Conservation (phyloP, 805 yeast genomes). For the Spathaspora boniae region DNA sequence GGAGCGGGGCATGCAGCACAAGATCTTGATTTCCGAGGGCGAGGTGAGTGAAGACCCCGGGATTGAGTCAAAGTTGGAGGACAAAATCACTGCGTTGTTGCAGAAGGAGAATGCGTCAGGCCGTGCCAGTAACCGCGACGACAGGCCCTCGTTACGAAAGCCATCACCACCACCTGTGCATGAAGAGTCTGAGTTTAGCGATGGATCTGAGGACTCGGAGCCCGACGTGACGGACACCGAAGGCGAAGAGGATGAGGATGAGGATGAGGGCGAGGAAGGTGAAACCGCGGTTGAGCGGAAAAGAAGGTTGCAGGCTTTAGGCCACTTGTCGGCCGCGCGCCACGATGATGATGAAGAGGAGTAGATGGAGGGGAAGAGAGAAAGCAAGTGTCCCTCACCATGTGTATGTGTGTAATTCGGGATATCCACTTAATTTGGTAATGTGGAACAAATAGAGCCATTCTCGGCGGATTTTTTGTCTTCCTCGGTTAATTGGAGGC, state of each 20-base stretch:
- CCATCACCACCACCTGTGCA: slow-evolving; percentile 6
- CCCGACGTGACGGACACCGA: too few relatives aligned
- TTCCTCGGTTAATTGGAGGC: too few relatives aligned
- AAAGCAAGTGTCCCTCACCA: neutral
- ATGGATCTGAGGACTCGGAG: too few relatives aligned
- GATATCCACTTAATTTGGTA: too few relatives aligned
- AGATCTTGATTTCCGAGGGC: slow-evolving; percentile 6
- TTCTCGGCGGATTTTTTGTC: neutral
- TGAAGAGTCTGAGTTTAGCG: too few relatives aligned
- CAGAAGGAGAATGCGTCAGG: slow-evolving; percentile 4
- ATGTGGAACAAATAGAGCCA: too few relatives aligned
- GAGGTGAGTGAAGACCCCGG: neutral
- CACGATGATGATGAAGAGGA: slow-evolving; percentile 48
- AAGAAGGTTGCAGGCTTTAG: slow-evolving; percentile 60
- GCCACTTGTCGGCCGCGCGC: slow-evolving; percentile 37
- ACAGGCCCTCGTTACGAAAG: neutral
- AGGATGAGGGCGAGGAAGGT: slow-evolving; percentile 19
- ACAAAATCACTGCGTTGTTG: slow-evolving; percentile 4
- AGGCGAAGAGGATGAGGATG: slow-evolving; percentile 12
- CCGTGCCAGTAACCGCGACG: neutral
- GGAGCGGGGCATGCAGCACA: slow-evolving; percentile 2
- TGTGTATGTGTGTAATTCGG: too few relatives aligned
- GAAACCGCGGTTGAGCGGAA: slow-evolving; percentile 68
- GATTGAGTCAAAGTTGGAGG: slow-evolving; percentile 5
- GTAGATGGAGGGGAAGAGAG: slow-evolving; percentile 1